Conservation (phyloP, 73 alveolate species). For the Paramecium octaurelia region DNA sequence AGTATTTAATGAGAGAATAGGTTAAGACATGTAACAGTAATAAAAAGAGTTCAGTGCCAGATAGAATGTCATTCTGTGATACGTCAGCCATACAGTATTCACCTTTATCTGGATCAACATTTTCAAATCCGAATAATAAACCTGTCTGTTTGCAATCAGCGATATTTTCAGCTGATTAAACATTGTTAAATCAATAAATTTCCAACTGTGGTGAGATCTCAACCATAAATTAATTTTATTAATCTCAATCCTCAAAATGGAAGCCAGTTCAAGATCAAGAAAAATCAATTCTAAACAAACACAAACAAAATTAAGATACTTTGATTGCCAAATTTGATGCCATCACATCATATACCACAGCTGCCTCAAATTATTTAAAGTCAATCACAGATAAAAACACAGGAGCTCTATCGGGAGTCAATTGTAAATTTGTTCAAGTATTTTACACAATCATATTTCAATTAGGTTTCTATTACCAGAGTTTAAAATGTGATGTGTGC, state of each 20-base stretch:
- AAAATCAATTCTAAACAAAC: not conserved
- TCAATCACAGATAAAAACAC: not conserved
- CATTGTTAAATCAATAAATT: not conserved
- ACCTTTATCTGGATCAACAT: not conserved
- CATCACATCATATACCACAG: not conserved
- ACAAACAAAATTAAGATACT: not conserved
- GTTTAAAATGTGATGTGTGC: not conserved
- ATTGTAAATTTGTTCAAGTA: constrained; percentile 35
- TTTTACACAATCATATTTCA: not conserved
- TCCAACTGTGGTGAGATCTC: not conserved
- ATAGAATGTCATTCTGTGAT: not conserved
- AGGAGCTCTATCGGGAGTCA: not conserved
- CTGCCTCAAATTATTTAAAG: not conserved
- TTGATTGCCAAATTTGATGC: not conserved
- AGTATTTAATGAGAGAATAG: not conserved
- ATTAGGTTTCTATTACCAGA: not conserved
- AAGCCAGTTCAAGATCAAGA: not conserved
- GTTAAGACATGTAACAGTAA: not conserved
- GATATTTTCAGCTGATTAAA: not conserved
- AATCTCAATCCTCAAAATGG: not conserved
- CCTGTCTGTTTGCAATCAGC: constrained; percentile 26
- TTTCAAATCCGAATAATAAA: not conserved
- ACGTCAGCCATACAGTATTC: not conserved
- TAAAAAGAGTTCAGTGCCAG: not conserved
- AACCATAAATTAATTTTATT: not conserved